Conservation (phyloP, 352 stramenopile genomes). For the Paralagenidium karlingii region DNA sequence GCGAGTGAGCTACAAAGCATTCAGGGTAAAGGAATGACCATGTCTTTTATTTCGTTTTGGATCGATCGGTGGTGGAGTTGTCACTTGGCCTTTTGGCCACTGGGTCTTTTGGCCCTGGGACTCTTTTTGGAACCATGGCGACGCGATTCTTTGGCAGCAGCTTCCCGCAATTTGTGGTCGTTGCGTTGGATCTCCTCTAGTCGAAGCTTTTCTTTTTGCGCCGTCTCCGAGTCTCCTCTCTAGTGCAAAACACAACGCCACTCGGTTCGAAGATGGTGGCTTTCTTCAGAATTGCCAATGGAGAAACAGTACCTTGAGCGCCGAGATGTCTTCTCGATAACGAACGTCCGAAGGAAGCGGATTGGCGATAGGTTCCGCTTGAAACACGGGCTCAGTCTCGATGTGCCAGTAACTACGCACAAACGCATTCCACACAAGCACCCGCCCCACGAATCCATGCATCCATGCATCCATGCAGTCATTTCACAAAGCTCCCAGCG, state of each 20-base stretch:
- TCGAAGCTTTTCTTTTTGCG: slow-evolving; percentile 76
- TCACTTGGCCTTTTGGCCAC: too few relatives aligned
- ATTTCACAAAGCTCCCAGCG: not conserved
- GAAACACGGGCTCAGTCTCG: slow-evolving; percentile 45
- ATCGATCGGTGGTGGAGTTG: too few relatives aligned
- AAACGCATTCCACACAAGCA: slow-evolving; percentile 16
- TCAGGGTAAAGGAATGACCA: too few relatives aligned
- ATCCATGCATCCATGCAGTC: slow-evolving; percentile 25
- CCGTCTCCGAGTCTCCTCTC: slow-evolving; percentile 59
- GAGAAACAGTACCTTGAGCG: too few relatives aligned
- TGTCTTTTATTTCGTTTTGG: too few relatives aligned
- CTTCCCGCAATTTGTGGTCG: slow-evolving; percentile 61
- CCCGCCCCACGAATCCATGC: slow-evolving; percentile 46
- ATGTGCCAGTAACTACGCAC: slow-evolving; percentile 49
- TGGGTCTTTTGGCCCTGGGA: too few relatives aligned
- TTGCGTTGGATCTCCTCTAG: slow-evolving; percentile 67
- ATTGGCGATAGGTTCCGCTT: slow-evolving; percentile 34
- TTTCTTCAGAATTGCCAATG: too few relatives aligned
- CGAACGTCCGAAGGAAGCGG: slow-evolving; percentile 59
- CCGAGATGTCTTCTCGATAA: slow-evolving; percentile 57
- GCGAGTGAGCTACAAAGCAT: too few relatives aligned
- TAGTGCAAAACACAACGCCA: too few relatives aligned
- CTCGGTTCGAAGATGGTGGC: too few relatives aligned
- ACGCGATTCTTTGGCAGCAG: too few relatives aligned
- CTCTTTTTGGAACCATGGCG: too few relatives aligned